Evolutionary conservation across 148 eudicot genomes (phyloP), one percentile per base, ranked within the genome.

Genomic region (Vaccinium darrowii): DNA sequence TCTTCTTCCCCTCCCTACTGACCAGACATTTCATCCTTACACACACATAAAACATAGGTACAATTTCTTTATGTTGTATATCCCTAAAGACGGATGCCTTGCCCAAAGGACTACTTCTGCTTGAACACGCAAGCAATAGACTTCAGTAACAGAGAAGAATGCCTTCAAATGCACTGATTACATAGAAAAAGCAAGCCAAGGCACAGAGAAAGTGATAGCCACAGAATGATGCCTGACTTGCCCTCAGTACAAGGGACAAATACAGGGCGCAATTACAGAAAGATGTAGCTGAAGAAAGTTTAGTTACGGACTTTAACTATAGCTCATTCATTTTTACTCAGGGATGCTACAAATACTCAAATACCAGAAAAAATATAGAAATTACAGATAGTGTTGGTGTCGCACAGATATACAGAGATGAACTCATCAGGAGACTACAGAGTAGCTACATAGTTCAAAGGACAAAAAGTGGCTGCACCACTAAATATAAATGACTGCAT

Each of bases 1-100:
- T 49, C 18, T 43, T 16, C 56, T 71, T 76, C 43, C 76, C 21
- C 52, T 43, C 53, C 0, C 50, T 43, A 75, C 23, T 39, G 23
- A 75, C 52, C 78, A 75, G 76, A 19, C 33, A 14, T 13, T 74
- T 15, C 39, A 73, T 75, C 78, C 78, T 75, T 43, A 43, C n/a
- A 75, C 12, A 43, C n/a, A 75, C 23, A 50, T 77, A n/a, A 76
- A 77, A 77, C 57, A 43, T 77, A 50, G 27, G 25, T 77, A 77
- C 25, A n/a, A 77, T 23, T n/a, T 52, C 33, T 77, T 11, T 77
- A 77, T 77, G 11, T 6, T 72, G 19, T 36, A 72, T 15, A 71
- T 30, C 75, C 72, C 12, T 23, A 69, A 60, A 69, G 5, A 72
- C 6, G 10, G 49, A 27, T 72, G 49, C 50, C 76, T 72, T 15